Evolutionary conservation across 305 asterid genomes (phyloP), one percentile per base, ranked within the genome.

Genomic region (Fraxinus xanthoxyloides): DNA sequence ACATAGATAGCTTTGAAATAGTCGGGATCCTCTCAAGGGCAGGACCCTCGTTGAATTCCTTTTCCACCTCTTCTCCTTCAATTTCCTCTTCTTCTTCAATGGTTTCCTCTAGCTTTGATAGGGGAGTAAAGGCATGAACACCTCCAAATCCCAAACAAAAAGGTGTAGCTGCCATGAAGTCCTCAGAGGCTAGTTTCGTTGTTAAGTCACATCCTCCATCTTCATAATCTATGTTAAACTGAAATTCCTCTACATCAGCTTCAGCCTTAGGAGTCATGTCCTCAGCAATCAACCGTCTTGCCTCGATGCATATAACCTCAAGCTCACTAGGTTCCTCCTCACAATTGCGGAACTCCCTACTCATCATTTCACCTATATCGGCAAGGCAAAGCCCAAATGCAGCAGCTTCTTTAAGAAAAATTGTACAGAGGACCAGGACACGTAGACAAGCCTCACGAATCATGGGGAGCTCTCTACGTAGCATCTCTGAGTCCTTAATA

Each of bases 341-440:
- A 2, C 95, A 94, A 61, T 92, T 87, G 36, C 92, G 93, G 38
- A 94, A 92, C 87, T 92, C 98, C 87, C 99, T 79, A 73, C 95
- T 96, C 99, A 96, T 96, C 99, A 96, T 96, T 90, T 95, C 98
- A 54, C 98, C 99, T 80, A 95, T 95, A 91, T 95, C 99, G 75
- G 98, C 93, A 81, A 95, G 95, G 82, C 97, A 94, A 9, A 96
- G 92, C 72, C 98, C 98, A 82, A 87, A 80, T 4, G 87, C 87
- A 76, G 97, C 97, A 79, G 99, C 98, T 84, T 92, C 98, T 83
- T 96, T 92, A 73, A 94, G 93, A 84, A 96, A 96, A 83, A 88
- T 85, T 67, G 98, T 94, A 87, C 95, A 95, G 77, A 95, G 92
- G 83, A 83, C 80, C 83, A 95, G 85, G 78, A 96, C 93, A 0